These are phyloP conservation scores for Pezicula rhizophila DNA, from an alignment of 2,329 filamentous ascomycete species.

Conservation along the genomic window DNA sequence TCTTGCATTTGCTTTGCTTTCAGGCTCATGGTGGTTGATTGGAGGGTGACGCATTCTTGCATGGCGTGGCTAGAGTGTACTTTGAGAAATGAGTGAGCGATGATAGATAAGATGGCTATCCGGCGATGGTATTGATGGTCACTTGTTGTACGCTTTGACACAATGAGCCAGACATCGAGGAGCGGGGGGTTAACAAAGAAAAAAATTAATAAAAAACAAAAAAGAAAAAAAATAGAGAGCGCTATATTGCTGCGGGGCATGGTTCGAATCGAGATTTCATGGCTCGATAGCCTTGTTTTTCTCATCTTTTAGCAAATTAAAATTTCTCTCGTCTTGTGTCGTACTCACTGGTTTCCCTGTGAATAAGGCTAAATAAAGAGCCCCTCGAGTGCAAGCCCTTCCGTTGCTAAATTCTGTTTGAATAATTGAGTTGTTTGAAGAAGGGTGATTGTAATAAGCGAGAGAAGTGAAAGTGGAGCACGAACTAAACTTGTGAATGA, in stretches of 20 bases:
- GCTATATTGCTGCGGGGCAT: conserved; percentile 8
- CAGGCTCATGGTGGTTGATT: conserved; percentile 10
- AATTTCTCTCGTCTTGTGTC: neutral
- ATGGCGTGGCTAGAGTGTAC: too few species aligned
- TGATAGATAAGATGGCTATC: conserved; percentile 5
- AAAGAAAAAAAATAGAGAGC: conserved; percentile 19
- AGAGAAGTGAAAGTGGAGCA: too few species aligned
- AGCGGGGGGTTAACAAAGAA: conserved; percentile 8
- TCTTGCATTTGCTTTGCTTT: conserved; percentile 13
- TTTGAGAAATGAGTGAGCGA: conserved; percentile 1
- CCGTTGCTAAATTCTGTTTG: too few species aligned
- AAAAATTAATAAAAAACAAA: conserved; percentile 13
- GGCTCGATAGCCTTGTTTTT: conserved; percentile 17
- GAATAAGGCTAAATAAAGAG: too few species aligned
- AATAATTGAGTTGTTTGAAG: too few species aligned
- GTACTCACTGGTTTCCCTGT: too few species aligned
- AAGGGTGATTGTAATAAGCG: too few species aligned
- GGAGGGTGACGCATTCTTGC: neutral
- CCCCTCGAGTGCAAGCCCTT: too few species aligned
- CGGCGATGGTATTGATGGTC: conserved; percentile 18
- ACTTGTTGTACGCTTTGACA: conserved; percentile 20
- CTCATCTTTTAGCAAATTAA: neutral
- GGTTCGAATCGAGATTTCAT: conserved; percentile 16
- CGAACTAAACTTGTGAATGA: too few species aligned
- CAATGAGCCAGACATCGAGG: conserved; percentile 20